These are phyloP conservation scores for Rhynchospora tenuis DNA, from an alignment of 176 grass and related monocot genomes.

Conservation along the genomic window DNA sequence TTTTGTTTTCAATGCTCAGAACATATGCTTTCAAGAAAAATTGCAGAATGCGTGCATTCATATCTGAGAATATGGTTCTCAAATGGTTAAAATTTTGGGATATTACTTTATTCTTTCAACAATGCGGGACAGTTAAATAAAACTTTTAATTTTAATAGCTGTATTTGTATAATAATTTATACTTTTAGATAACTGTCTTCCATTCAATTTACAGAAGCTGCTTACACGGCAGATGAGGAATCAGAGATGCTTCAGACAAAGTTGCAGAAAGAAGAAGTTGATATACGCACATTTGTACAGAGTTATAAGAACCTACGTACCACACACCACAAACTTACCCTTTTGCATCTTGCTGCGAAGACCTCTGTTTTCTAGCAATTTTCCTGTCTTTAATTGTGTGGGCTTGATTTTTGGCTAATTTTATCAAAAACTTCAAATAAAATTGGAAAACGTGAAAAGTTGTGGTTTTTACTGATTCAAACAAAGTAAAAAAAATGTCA, in stretches of 20 bases:
- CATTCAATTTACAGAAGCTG: conserved; percentile 34
- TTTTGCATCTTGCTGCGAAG: conserved; percentile 78
- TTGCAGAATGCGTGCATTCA: no score
- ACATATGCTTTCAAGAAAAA: no score
- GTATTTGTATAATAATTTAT: background rate
- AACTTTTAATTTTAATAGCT: background rate
- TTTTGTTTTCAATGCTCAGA: no score
- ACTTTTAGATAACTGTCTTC: background rate
- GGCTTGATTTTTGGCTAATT: background rate
- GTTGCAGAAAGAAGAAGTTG: conserved; percentile 64
- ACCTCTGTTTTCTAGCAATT: conserved; percentile 40
- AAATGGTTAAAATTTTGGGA: no score
- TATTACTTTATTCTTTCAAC: no score
- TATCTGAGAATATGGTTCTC: no score
- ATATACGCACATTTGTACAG: conserved; percentile 62
- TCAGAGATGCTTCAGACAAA: conserved; percentile 55
- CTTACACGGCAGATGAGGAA: conserved; percentile 55
- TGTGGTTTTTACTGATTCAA: background rate
- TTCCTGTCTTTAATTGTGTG: background rate
- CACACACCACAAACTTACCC: conserved; percentile 49
- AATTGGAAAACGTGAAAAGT: background rate
- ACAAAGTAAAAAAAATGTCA: background rate
- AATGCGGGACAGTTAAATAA: no score
- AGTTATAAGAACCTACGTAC: conserved; percentile 82
- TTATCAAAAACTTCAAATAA: background rate